Evolutionary conservation across 805 yeast species (phyloP).

Genomic region (Lachancea mirantina): DNA sequence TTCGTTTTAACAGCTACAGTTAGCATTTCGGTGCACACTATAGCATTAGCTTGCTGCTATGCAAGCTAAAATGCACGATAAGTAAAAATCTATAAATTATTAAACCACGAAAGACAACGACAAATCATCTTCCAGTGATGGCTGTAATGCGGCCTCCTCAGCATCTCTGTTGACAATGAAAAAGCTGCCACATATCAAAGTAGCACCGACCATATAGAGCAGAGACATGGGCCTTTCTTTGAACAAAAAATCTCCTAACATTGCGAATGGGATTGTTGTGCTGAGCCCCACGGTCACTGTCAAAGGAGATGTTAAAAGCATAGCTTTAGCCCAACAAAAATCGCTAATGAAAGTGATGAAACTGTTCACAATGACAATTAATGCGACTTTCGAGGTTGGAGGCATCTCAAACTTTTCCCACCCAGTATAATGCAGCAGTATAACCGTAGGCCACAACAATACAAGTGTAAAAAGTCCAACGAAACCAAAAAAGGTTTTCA

Average conservation of each 20-base stretch:
- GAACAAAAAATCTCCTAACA: constrained; percentile 79
- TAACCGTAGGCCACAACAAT: constrained; percentile 73
- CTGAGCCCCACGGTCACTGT: constrained; percentile 94
- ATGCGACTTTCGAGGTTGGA: constrained; percentile 40
- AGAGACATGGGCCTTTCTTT: constrained; percentile 55
- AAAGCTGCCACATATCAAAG: constrained; percentile 73
- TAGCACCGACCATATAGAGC: constrained; percentile 72
- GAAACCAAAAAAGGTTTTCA: constrained; percentile 87
- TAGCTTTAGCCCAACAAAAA: constrained; percentile 93
- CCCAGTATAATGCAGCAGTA: constrained; percentile 55
- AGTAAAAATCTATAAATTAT: constrained; percentile 2
- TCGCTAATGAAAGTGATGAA: constrained; percentile 79
- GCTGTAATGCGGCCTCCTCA: constrained; percentile 41
- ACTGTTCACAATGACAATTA: constrained; percentile 57
- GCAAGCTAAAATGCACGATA: constrained; percentile 4
- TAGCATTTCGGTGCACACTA: neutral
- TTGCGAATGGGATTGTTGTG: constrained; percentile 88
- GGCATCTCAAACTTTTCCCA: constrained; percentile 74
- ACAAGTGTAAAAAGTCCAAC: constrained; percentile 80
- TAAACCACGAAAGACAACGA: neutral
- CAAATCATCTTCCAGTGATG: no score
- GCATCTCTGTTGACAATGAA: constrained; percentile 77
- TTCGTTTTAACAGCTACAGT: constrained; percentile 8
- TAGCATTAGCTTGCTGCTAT: neutral
- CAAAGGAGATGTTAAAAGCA: constrained; percentile 85